Percentiles rank a stretch among this genome's conserved stretches.
These are phyloP conservation scores for Yarrowia porcina DNA, from an alignment of 805 yeast genomes.

Conservation along the genomic window DNA sequence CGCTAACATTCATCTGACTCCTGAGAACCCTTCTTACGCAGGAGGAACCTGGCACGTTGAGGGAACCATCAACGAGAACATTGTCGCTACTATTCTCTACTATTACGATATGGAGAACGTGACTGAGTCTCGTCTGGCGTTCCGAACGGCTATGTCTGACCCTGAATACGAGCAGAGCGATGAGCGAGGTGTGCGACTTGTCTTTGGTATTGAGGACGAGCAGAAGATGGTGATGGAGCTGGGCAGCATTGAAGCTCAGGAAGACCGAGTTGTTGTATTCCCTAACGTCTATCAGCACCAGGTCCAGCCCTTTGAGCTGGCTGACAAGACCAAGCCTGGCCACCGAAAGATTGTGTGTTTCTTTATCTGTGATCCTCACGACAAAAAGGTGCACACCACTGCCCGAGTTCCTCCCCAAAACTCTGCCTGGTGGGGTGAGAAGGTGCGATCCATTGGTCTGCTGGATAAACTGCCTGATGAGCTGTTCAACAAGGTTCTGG, in stretches of 20 bases:
- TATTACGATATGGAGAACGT: slow-evolving; percentile 45
- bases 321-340: slow-evolving; percentile 41
- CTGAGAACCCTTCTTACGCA: slow-evolving; percentile 41
- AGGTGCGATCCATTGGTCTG: slow-evolving; percentile 6
- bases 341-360: slow-evolving; percentile 44
- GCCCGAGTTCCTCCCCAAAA: slow-evolving; percentile 44
- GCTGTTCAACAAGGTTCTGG: slow-evolving; percentile 17
- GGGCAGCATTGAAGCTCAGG: slow-evolving; percentile 36
- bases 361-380: slow-evolving; percentile 43
- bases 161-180: slow-evolving; percentile 43
- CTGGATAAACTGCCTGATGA: slow-evolving; percentile 13
- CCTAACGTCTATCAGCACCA: slow-evolving; percentile 44
- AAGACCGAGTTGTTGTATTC: slow-evolving; percentile 40
- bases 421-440: slow-evolving; percentile 38
- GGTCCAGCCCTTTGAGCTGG: slow-evolving; percentile 42
- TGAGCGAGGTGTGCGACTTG: slow-evolving; percentile 31
- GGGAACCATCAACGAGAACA: slow-evolving; percentile 44
- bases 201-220: slow-evolving; percentile 40
- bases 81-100: slow-evolving; percentile 44
- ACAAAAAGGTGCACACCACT: slow-evolving; percentile 37
- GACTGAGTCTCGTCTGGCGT: slow-evolving; percentile 39
- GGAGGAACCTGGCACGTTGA: slow-evolving; percentile 49
- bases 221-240: slow-evolving; percentile 34
- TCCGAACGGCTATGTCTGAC: slow-evolving; percentile 31
- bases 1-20: slow-evolving; percentile 44